These are phyloP conservation scores for Boletus insuetus DNA, from an alignment of 768 basidiomycete genomes.

Conservation along the genomic window DNA sequence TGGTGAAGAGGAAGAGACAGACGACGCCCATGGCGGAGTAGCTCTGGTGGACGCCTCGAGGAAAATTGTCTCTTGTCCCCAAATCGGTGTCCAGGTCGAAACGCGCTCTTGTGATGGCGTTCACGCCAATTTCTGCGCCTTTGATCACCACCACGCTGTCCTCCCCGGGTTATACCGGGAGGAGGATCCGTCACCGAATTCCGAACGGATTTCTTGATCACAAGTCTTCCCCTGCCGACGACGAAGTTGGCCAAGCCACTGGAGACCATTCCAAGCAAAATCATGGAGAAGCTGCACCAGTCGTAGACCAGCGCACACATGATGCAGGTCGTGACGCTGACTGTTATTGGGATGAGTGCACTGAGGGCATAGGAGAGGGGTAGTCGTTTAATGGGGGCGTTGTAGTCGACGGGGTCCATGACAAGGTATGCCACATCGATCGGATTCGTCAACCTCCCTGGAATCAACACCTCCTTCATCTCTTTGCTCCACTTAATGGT, in stretches of 20 bases:
- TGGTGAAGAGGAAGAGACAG: conserved; percentile 26
- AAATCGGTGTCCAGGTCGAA: conserved; percentile 19
- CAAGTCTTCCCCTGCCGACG: conserved; percentile 24
- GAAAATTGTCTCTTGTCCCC: background rate
- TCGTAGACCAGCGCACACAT: conserved; percentile 25
- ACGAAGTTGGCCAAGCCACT: conserved; percentile 27
- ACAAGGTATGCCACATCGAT: conserved; percentile 16
- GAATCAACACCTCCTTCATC: conserved; percentile 5
- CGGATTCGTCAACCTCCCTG: conserved; percentile 21
- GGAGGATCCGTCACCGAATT: conserved; percentile 19
- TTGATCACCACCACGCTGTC: conserved; percentile 23
- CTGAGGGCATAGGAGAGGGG: conserved; percentile 1
- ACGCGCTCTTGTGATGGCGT: conserved; percentile 25
- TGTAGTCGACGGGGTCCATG: conserved; percentile 8
- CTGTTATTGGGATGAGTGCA: conserved; percentile 22
- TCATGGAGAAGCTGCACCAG: conserved; percentile 33
- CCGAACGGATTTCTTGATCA: conserved; percentile 13
- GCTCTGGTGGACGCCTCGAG: background rate
- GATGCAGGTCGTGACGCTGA: conserved; percentile 20
- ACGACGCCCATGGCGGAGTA: conserved; percentile 11
- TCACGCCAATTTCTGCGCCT: conserved; percentile 25
- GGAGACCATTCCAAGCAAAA: conserved; percentile 29
- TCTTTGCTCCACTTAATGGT: conserved; percentile 13
- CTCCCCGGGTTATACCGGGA: conserved; percentile 18
- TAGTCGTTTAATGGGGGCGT: conserved; percentile 1